Base-by-base conservation (phyloP, 192 early-diverging fungal genomes). In the Mortierella alpina region DNA sequence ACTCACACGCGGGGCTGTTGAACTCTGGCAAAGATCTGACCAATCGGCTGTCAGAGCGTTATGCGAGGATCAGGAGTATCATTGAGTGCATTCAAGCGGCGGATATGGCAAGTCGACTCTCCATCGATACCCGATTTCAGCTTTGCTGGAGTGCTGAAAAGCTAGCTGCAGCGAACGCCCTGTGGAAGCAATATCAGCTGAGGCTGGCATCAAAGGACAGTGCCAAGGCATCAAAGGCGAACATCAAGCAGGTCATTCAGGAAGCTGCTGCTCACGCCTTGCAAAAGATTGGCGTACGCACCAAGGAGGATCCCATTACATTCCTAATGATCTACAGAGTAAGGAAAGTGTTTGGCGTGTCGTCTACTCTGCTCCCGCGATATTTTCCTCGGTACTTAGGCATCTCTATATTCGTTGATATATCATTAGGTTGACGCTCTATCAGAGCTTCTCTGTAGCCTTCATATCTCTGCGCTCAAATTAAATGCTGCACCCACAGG, bases 71-170 rank as follows among this genome's bases (percentile, higher is more conserved):
- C 40, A 66, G 58, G 49, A 57, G 55, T 12, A 80, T 80, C 18
- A 80, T 80, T 46, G 70, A 72, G 0, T 66, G 70, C 31, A 80
- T 80, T n/a, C 65, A 63, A 23, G 69, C 58, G 10, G 70, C 60
- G 6, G 62, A 66, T 9, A 80, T 80, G 77, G 47, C 64, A 13
- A 72, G 48, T 54, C 50, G 64, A 18, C 74, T 83, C 12, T 66
- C 63, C 7, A 48, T 76, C 31, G 69, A 83, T 50, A 83, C 73
- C 39, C 48, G 82, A 54, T 83, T 76, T 47, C 68, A 76, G 59
- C 69, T 83, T 15, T 83, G 82, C 31, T 83, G 73, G 73, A 62
- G 65, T 62, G 63, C 82, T 10, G 82, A 83, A 52, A 74, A 76
- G 12, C 15, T 83, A 31, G 68, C 82, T 7, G 82, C 82, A 0